Evolutionary conservation across 2,329 filamentous ascomycete genomes (phyloP), one percentile per base, ranked within the genome.

Genomic region (Trichoderma sp.): DNA sequence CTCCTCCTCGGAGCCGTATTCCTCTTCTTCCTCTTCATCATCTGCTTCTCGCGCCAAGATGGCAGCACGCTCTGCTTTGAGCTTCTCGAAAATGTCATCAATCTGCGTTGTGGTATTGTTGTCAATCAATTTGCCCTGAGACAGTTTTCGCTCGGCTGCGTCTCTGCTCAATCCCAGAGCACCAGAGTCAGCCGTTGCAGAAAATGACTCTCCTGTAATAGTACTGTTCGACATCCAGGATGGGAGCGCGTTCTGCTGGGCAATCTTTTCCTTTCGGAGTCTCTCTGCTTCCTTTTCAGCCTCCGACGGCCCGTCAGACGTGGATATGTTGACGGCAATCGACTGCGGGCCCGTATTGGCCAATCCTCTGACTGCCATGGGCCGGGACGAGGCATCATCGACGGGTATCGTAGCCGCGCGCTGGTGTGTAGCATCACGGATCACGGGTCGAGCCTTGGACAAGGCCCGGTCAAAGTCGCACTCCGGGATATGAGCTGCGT

Each of bases 381-480:
- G 90, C 57, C 85, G 84, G 68, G 83, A 82, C 8, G 81, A 77
- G 4, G 80, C 78, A 32, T 80, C 74, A 63, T 89, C 86, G 10
- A 90, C 83, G 22, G 87, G 84, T 37, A 86, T 81, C 7, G 87
- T 89, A 59, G 83, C 81, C 19, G 84, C 86, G 5, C 86, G 87
- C 70, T 90, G 90, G 76, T 93, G 85, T 12, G 86, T 87, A 50
- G 88, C 85, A 71, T 91, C 88, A 71, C 91, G 86, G 64, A 87
- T 79, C 29, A 94, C 86, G 3, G 89, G 88, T 15, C 88, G 83
- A 19, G 87, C 85, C 61, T 85, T 85, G 27, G 85, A 82, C 27
- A 91, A 82, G 2, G 91, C 91, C 25, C 86, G 84, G 59, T 93
- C 90, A 72, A 92, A 93, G 71, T 87, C 90, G 75, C 91, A 90